Conservation (phyloP, 768 basidiomycete genomes). For the Serendipita sp. region DNA sequence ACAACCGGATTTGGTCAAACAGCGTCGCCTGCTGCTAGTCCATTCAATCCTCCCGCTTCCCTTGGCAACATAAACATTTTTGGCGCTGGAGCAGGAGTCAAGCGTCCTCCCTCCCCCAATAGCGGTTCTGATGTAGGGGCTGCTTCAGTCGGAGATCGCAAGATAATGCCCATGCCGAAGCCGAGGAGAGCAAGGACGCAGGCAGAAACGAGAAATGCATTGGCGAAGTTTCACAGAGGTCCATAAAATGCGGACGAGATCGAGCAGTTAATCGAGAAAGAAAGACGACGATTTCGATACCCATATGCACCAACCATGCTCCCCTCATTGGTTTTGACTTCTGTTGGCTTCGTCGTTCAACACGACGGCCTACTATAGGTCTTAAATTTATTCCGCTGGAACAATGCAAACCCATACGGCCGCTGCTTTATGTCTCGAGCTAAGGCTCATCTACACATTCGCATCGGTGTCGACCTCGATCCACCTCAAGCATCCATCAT, state of each 20-base stretch:
- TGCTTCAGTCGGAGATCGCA: not conserved
- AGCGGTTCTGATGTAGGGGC: too few species aligned
- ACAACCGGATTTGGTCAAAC: not conserved
- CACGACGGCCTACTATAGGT: not conserved
- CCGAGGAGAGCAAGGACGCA: not conserved
- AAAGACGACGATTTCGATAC: conserved; percentile 1
- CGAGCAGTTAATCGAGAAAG: not conserved
- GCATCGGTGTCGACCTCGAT: not conserved
- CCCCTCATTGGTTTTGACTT: not conserved
- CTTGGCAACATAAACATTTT: not conserved
- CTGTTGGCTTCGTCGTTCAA: conserved; percentile 2
- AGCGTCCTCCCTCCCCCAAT: too few species aligned
- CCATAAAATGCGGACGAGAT: not conserved
- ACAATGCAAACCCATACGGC: not conserved
- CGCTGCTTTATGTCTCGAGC: too few species aligned
- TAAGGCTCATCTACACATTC: too few species aligned
- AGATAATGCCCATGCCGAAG: not conserved
- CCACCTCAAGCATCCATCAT: not conserved
- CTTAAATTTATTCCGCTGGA: not conserved
- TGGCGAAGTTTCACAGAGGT: not conserved
- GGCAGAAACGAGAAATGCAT: not conserved
- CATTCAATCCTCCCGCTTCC: not conserved
- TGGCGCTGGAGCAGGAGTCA: not conserved
- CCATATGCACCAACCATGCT: conserved; percentile 1
- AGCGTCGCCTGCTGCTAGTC: not conserved